These are phyloP conservation scores for Coniophora puteana DNA, from an alignment of 1,284 basidiomycete species.

Conservation along the genomic window DNA sequence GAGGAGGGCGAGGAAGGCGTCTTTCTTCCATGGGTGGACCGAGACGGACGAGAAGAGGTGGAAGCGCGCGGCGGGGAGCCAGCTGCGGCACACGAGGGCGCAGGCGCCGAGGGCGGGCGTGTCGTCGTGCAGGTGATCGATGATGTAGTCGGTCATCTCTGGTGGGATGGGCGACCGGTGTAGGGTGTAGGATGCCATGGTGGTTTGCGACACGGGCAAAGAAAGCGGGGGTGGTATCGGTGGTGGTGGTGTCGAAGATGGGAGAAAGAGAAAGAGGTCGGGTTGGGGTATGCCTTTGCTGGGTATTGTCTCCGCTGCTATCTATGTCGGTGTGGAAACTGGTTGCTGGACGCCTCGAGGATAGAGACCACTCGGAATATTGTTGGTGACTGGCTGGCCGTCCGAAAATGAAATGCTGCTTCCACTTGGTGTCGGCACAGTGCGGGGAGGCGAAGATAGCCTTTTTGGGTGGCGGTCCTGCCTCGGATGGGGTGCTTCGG, in stretches of 20 bases:
- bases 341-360: too few relatives aligned
- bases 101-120: conserved; percentile 22
- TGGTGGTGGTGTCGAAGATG: conserved; percentile 3
- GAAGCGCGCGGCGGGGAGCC: conserved; percentile 26
- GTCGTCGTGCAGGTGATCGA: conserved; percentile 18
- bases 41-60: conserved; percentile 26
- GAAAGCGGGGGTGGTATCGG: conserved; percentile 2
- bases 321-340: too few relatives aligned
- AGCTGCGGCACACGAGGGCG: conserved; percentile 29
- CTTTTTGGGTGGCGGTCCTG: too few relatives aligned
- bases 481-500: too few relatives aligned
- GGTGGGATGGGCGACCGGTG: conserved; percentile 17
- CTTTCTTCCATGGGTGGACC: conserved; percentile 15
- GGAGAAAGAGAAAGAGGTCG: conserved; percentile 2
- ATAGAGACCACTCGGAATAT: too few relatives aligned
- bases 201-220: not conserved
- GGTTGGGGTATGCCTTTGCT: too few relatives aligned
- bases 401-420: too few relatives aligned
- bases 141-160: conserved; percentile 28
- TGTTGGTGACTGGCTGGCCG: too few relatives aligned
- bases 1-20: conserved; percentile 16
- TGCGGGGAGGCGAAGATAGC: too few relatives aligned
- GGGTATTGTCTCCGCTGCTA: too few relatives aligned
- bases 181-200: conserved; percentile 4
- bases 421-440: too few relatives aligned